phyloP scores from a whole-genome alignment of 1,139 yeast genomes.

The Arxiozyma heterogenica region DNA sequence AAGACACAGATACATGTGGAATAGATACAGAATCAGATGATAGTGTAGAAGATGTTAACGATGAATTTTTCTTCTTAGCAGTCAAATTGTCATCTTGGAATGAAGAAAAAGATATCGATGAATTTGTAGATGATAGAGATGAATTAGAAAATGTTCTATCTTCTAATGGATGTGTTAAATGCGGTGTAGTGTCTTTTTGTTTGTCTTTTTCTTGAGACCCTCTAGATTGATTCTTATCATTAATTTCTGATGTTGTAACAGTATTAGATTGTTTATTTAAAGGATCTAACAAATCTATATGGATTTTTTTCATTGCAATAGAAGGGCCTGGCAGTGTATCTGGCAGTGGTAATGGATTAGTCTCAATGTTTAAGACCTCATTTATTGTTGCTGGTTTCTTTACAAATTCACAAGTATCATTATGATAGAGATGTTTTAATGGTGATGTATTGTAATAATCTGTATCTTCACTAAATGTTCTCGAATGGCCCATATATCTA shows the following conservation, averaged over 20 bases:
- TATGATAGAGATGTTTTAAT: conserved; percentile 23
- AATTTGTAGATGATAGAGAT: conserved; percentile 7
- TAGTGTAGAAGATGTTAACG: conserved; percentile 3
- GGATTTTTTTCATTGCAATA: background rate
- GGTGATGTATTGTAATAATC: conserved; percentile 28
- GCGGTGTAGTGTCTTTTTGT: background rate
- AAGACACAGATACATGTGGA: background rate
- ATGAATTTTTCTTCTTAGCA: conserved; percentile 2
- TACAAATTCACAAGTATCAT: conserved; percentile 7
- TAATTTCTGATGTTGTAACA: background rate
- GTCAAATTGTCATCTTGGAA: conserved; percentile 6
- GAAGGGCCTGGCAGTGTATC: conserved; percentile 1
- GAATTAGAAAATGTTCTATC: conserved; percentile 4
- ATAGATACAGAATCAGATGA: conserved; percentile 1
- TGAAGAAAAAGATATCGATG: conserved; percentile 8
- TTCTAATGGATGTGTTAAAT: background rate
- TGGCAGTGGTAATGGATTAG: background rate
- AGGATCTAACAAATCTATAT: background rate
- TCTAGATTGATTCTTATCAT: background rate
- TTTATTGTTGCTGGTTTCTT: conserved; percentile 15
- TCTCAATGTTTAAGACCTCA: conserved; percentile 10
- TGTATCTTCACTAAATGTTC: conserved; percentile 24
- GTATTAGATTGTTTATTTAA: background rate
- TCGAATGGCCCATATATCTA: conserved; percentile 7
- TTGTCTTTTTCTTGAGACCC: background rate